These are phyloP conservation scores for Pestalotiopsis sp. DNA, from an alignment of 2,329 filamentous ascomycete genomes.

Conservation along the genomic window DNA sequence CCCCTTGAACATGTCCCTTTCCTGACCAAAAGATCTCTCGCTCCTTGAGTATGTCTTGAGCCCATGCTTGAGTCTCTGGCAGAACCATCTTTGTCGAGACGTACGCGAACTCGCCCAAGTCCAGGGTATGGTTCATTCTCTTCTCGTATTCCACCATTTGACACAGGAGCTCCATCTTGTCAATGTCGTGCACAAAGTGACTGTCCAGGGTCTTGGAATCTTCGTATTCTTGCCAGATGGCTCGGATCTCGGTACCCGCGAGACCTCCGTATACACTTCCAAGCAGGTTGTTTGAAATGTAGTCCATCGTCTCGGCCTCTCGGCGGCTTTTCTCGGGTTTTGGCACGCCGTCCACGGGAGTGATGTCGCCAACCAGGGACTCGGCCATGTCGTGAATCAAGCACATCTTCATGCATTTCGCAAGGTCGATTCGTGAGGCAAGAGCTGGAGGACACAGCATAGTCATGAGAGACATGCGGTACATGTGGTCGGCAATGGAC, in stretches of 20 bases:
- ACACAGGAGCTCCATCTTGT: constrained; percentile 92
- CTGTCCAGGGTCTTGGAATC: constrained; percentile 82
- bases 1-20: constrained; percentile 49
- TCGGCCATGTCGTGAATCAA: constrained; percentile 98
- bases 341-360: constrained; percentile 81
- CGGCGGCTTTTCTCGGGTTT: constrained; percentile 89
- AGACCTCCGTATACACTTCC: constrained; percentile 73
- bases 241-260: constrained; percentile 71
- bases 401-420: constrained; percentile 91
- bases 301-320: constrained; percentile 90
- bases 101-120: constrained; percentile 85
- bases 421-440: constrained; percentile 71
- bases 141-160: constrained; percentile 98
- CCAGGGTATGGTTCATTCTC: constrained; percentile 62
- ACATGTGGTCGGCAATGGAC: constrained; percentile 98
- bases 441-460: constrained; percentile 85
- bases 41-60: constrained; percentile 74
- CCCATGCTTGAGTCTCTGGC: constrained; percentile 81
- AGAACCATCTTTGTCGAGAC: constrained; percentile 75
- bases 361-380: constrained; percentile 93
- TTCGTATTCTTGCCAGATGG: constrained; percentile 95
- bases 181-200: constrained; percentile 91
- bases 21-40: constrained; percentile 72
- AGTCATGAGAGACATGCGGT: constrained; percentile 96
- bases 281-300: constrained; percentile 74